Conservation (phyloP, 2,329 filamentous ascomycete genomes). For the Fusarium setosum region DNA sequence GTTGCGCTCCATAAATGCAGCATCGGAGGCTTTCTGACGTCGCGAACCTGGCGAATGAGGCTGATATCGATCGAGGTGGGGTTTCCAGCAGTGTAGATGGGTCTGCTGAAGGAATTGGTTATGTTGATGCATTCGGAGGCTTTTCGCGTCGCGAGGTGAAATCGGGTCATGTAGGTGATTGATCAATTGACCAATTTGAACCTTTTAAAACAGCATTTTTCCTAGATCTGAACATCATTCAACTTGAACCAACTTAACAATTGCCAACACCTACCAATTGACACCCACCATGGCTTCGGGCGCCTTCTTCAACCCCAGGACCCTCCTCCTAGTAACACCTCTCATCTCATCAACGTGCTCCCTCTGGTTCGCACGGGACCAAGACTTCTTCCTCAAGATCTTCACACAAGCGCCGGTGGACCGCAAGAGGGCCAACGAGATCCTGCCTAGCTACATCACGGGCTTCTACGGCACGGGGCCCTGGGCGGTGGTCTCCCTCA, state of each 20-base stretch:
- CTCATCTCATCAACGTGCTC: conserved; percentile 60
- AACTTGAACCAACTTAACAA: background rate
- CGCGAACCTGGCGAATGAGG: background rate
- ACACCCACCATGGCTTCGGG: conserved; percentile 49
- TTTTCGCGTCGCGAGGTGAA: conserved; percentile 14
- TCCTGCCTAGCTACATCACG: conserved; percentile 57
- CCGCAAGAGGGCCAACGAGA: conserved; percentile 45
- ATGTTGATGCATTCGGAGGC: conserved; percentile 19
- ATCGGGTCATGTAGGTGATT: background rate
- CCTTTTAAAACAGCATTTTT: too few species aligned
- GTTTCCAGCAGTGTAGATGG: too few species aligned
- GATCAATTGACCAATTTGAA: too few species aligned
- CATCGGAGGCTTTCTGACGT: conserved; percentile 29
- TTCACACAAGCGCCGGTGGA: conserved; percentile 46
- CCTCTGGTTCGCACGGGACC: conserved; percentile 58
- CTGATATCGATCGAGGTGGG: conserved; percentile 7
- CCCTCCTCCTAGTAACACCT: conserved; percentile 55
- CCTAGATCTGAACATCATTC: too few species aligned
- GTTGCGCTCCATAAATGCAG: conserved; percentile 15
- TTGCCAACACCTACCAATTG: background rate
- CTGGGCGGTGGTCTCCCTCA: conserved; percentile 46
- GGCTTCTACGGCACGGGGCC: conserved; percentile 53
- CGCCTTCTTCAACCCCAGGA: conserved; percentile 51
- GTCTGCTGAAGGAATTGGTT: background rate
- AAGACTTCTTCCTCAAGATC: conserved; percentile 54